phyloP scores from a whole-genome alignment of 176 grass and related monocot species.

The barley (Hordeum vulgare) region MorexV3_pseudomolecules_assembly NC_058521.1:6268704-6269203 shows the following conservation, averaged over 20 bases:
- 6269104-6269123: conserved; percentile 49
- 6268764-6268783: background rate
- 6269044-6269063: conserved; percentile 89
- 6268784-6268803: background rate
- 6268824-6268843: background rate
- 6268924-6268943: conserved; percentile 65
- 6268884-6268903: conserved; percentile 15
- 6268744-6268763: background rate
- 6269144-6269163: background rate
- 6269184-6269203: background rate
- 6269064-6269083: conserved; percentile 75
- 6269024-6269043: conserved; percentile 51
- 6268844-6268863: conserved; percentile 2
- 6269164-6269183: background rate
- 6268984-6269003: conserved; percentile 53
- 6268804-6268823: background rate
- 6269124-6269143: background rate
- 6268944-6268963: conserved; percentile 79
- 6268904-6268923: conserved; percentile 40
- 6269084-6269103: conserved; percentile 78
- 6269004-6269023: conserved; percentile 63
- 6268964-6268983: conserved; percentile 89
- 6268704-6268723: background rate
- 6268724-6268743: background rate
- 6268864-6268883: conserved; percentile 21